These are phyloP conservation scores for Hypomontagnella submonticulosa DNA, from an alignment of 495 filamentous ascomycete genomes.

Conservation along the genomic window DNA sequence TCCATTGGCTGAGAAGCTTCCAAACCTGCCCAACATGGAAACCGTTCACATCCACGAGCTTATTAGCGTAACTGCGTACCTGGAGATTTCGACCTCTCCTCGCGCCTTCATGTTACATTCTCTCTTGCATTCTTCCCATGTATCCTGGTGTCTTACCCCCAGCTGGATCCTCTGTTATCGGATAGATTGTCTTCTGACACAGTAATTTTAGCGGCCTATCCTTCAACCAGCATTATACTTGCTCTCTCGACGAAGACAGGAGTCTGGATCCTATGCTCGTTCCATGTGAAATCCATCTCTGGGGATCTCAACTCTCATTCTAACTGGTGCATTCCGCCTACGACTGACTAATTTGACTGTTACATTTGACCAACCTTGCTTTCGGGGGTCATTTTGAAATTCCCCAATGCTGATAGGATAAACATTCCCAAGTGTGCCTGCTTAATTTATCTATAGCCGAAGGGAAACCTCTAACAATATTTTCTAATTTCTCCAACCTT, in stretches of 20 bases:
- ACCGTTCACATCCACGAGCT: slow-evolving; percentile 13
- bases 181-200: slow-evolving; percentile 21
- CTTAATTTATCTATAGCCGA: slow-evolving; percentile 20
- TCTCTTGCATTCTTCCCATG: slow-evolving; percentile 1
- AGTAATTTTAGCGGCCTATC: slow-evolving; percentile 12
- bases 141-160: slow-evolving; percentile 26
- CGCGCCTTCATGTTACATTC: slow-evolving; percentile 14
- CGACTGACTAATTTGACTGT: slow-evolving; percentile 17
- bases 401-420: slow-evolving; percentile 4
- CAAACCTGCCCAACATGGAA: slow-evolving; percentile 19
- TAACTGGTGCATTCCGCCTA: slow-evolving; percentile 11
- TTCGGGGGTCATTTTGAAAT: not conserved
- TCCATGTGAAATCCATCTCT: slow-evolving; percentile 1
- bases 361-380: not conserved
- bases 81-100: slow-evolving; percentile 11
- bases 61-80: not conserved
- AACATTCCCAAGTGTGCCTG: slow-evolving; percentile 13
- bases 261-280: slow-evolving; percentile 15
- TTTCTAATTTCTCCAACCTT: slow-evolving; percentile 24
- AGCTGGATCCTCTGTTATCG: slow-evolving; percentile 19
- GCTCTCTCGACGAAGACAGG: slow-evolving; percentile 3
- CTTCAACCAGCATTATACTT: slow-evolving; percentile 28
- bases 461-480: slow-evolving; percentile 3
- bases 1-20: slow-evolving; percentile 44
- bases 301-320: not conserved